Base-by-base conservation (phyloP, 495 filamentous ascomycete genomes). In the Aspergillus biplanus region DNA sequence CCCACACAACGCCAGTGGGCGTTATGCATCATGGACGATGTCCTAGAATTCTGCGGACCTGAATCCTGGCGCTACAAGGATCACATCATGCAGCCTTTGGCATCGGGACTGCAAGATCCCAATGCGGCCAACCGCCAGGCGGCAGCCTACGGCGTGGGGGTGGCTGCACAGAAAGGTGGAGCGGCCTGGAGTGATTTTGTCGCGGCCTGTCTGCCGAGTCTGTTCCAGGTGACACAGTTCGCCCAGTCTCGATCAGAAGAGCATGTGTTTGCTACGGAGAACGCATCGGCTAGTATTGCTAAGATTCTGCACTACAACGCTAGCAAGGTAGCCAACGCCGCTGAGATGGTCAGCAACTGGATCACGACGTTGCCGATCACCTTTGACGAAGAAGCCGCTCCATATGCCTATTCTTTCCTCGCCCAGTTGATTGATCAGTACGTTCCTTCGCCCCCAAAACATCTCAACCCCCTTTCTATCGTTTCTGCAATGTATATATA, bases 1-100 rank as follows among this genome's bases (percentile, higher is more conserved):
- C 85, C 93, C 0, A 98, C 94, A 7, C 94, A 97, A 75, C 88
- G 96, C 7, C 96, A 99, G 72, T 99, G 96, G 96, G 95, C 92
- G 13, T 83, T 98, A 56, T 99, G 96, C 80, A 97, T 99, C 69
- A 91, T 96, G 84, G 96, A 99, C 71, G 96, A 99, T 66, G 93
- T 98, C 16, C 85, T 99, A 32, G 96, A 99, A 71, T 99, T 97
- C 80, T 98, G 94, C 69, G 92, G 92, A 6, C 83, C 86, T 0
- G 85, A 96, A 50, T 91, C 89, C 59, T 95, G 87, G 84, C 84
- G 85, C 65, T 98, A 94, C 72, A 88, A 89, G 68, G 79, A 85
- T 56, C 86, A 92, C 70, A 97, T 99, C 71, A 86, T 92, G 67
- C 86, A 92, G 69, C 92, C 95, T 18, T 81, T 98, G 59, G 78